Percentiles rank a stretch among this genome's conserved stretches.
Conservation (phyloP, 75 land plant species). For the Pinus albicaulis region DNA sequence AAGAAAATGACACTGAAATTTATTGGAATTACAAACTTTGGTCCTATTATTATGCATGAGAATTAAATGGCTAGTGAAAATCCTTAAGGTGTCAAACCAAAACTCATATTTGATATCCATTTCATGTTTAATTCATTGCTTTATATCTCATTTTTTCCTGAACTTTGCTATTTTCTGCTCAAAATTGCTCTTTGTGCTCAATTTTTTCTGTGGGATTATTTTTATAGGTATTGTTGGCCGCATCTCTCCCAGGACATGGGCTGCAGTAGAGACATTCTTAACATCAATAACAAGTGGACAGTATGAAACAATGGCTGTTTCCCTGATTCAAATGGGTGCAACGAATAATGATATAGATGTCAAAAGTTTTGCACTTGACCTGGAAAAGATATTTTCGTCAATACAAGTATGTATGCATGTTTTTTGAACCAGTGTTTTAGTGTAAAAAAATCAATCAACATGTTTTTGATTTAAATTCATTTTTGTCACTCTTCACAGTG, state of each 20-base stretch:
- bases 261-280: conserved; percentile 93
- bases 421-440: conserved; percentile 1
- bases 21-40: neutral
- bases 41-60: neutral
- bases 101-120: neutral
- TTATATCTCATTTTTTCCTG: neutral
- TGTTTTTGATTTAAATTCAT: neutral
- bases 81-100: neutral
- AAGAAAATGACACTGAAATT: neutral
- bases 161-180: neutral
- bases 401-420: conserved; percentile 51
- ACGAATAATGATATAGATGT: conserved; percentile 67
- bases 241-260: conserved; percentile 95
- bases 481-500: neutral
- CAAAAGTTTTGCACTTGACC: conserved; percentile 77
- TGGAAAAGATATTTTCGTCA: conserved; percentile 88
- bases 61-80: neutral
- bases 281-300: conserved; percentile 78
- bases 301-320: conserved; percentile 88
- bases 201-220: neutral
- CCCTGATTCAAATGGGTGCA: conserved; percentile 94
- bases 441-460: neutral
- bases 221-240: conserved; percentile 95
- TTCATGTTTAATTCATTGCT: neutral
- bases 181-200: neutral